Evolutionary conservation across 371 early-diverging fungal genomes (phyloP).

Genomic region (Gilbertella persicaria): DNA sequence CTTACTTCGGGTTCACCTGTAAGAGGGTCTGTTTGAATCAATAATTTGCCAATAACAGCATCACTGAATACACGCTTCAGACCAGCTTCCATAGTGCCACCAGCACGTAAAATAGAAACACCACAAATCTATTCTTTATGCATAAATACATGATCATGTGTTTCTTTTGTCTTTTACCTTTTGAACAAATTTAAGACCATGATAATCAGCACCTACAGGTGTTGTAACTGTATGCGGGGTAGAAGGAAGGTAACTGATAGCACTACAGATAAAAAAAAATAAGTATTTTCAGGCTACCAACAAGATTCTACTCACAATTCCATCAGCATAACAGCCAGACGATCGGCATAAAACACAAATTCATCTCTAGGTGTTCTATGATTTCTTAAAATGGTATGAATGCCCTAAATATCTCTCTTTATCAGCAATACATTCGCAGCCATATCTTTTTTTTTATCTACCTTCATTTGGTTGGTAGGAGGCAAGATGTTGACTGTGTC

Average conservation of each 20-base stretch:
- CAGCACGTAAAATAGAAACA: constrained; percentile 86
- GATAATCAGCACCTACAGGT: constrained; percentile 61
- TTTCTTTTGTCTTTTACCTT: constrained; percentile 33
- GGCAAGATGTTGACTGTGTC: constrained; percentile 59
- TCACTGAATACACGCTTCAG: constrained; percentile 79
- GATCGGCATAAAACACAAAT: constrained; percentile 89
- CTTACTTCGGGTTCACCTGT: constrained; percentile 79
- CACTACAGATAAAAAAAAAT: constrained; percentile 33
- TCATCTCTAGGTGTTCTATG: constrained; percentile 74
- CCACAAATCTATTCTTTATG: constrained; percentile 62
- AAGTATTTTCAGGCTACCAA: neutral
- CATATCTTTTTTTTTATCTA: constrained; percentile 2
- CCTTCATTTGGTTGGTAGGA: constrained; percentile 69
- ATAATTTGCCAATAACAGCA: constrained; percentile 81
- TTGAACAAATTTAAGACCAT: constrained; percentile 52
- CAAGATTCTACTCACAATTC: constrained; percentile 59
- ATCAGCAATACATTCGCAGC: neutral
- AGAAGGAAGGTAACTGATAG: constrained; percentile 66
- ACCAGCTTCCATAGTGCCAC: constrained; percentile 88
- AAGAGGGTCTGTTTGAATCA: constrained; percentile 81
- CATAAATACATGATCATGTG: neutral
- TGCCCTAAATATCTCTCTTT: constrained; percentile 42
- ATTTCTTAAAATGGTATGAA: constrained; percentile 87
- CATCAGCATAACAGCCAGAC: constrained; percentile 81
- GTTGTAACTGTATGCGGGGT: constrained; percentile 55